Evolutionary conservation across 192 early-diverging fungal species (phyloP).

Genomic region (Mortierella antarctica): DNA sequence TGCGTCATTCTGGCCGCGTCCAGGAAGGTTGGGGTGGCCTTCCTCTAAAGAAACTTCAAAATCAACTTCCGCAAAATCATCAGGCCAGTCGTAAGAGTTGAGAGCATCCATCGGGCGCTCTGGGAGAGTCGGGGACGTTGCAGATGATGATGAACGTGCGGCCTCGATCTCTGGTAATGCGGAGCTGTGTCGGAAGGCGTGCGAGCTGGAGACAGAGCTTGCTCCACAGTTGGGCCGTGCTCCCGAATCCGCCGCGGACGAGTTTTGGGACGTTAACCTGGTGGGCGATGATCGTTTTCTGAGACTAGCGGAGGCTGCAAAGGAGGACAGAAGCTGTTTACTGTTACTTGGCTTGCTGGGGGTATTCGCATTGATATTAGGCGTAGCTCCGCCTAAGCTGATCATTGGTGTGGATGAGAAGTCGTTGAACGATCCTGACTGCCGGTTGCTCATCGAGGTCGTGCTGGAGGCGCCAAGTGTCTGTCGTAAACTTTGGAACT

Average conservation of each 20-base stretch:
- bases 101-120: background rate
- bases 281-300: constrained; percentile 18
- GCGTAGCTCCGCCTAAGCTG: constrained; percentile 6
- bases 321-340: constrained; percentile 13
- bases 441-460: background rate
- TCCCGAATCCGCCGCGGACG: too few species aligned
- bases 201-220: background rate
- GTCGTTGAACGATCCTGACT: background rate
- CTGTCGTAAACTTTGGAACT: constrained; percentile 37
- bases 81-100: constrained; percentile 24
- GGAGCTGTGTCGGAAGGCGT: background rate
- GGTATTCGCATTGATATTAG: background rate
- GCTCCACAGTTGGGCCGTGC: background rate
- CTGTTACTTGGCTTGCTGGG: background rate
- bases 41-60: constrained; percentile 19
- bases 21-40: background rate
- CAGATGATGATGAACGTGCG: background rate
- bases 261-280: background rate
- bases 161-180: background rate
- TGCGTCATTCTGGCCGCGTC: background rate
- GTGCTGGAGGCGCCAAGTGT: constrained; percentile 5
- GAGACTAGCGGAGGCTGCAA: constrained; percentile 31
- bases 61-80: constrained; percentile 15
- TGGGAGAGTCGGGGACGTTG: too few species aligned
- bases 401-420: background rate